A percentile compares a stretch with the other conserved stretches of the same genome.
phyloP scores from a whole-genome alignment of 2,329 filamentous ascomycete species.

The Ascochyta pisi region DNA sequence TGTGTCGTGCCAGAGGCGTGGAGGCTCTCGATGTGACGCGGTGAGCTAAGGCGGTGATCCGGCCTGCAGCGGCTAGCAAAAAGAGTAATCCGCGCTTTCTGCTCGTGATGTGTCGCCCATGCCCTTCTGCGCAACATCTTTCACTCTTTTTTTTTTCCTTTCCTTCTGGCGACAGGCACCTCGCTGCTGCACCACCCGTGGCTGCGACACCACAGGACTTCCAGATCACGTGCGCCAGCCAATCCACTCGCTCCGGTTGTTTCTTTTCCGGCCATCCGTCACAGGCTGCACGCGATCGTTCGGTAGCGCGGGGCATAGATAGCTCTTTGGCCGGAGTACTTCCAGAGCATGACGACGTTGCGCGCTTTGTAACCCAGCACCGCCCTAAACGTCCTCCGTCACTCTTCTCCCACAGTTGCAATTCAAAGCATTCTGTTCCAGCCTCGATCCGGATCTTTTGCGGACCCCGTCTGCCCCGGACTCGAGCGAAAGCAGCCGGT shows the following conservation, averaged over 20 bases:
- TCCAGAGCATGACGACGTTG: constrained; percentile 30
- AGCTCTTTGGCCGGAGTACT: constrained; percentile 12
- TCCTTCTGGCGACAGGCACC: neutral
- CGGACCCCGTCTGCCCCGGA: constrained; percentile 15
- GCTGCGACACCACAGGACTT: neutral
- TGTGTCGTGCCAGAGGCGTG: constrained; percentile 11
- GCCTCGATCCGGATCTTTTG: constrained; percentile 16
- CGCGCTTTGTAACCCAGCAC: constrained; percentile 9
- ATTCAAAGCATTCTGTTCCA: constrained; percentile 4
- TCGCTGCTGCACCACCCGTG: constrained; percentile 4
- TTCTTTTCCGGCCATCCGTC: constrained; percentile 14
- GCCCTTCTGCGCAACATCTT: constrained; percentile 4
- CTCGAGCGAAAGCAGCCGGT: constrained; percentile 9
- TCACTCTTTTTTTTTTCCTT: neutral
- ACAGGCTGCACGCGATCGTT: constrained; percentile 16
- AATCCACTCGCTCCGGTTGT: constrained; percentile 1
- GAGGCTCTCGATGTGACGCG: constrained; percentile 13
- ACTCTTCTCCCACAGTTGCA: constrained; percentile 6
- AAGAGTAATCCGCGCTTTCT: constrained; percentile 16
- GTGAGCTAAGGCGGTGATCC: constrained; percentile 13
- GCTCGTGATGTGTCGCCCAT: constrained; percentile 6
- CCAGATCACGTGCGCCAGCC: constrained; percentile 6
- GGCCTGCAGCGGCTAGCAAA: constrained; percentile 16
- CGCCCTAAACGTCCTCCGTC: constrained; percentile 6
- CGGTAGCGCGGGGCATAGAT: constrained; percentile 22